Conservation (phyloP, 208 protist genomes). For the Herpetomonas muscarum region DNA sequence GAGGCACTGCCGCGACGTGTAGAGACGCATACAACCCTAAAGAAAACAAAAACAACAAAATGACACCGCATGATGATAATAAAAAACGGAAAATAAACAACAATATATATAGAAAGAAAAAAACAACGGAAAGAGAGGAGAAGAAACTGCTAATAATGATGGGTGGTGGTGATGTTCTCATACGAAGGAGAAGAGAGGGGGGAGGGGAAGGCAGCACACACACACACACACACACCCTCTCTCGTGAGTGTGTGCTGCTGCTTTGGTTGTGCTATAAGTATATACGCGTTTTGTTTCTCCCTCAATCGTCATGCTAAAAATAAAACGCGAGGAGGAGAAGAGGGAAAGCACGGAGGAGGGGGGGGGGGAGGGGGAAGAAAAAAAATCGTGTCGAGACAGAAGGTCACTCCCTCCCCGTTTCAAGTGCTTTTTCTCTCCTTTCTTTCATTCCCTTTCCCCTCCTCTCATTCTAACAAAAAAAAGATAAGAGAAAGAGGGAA, state of each 20-base stretch:
- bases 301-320: no score
- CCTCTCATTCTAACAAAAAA: no score
- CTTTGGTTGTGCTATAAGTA: no score
- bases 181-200: background rate
- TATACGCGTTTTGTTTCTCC: no score
- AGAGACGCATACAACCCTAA: background rate
- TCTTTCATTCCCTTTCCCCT: conserved; percentile 1
- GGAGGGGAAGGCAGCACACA: background rate
- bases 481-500: conserved; percentile 4
- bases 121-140: conserved; percentile 5
- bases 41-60: background rate
- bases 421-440: background rate
- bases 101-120: background rate
- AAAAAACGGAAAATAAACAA: conserved; percentile 1
- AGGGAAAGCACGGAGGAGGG: no score
- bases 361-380: no score
- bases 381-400: no score
- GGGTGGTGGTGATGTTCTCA: no score
- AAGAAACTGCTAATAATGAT: background rate
- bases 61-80: background rate
- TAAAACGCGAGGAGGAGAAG: no score
- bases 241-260: no score
- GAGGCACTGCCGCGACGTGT: no score
- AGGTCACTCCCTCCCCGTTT: conserved; percentile 4
- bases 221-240: conserved; percentile 3